Evolutionary conservation across 495 filamentous ascomycete genomes (phyloP).

Genomic region (Daldinia caldariorum): DNA sequence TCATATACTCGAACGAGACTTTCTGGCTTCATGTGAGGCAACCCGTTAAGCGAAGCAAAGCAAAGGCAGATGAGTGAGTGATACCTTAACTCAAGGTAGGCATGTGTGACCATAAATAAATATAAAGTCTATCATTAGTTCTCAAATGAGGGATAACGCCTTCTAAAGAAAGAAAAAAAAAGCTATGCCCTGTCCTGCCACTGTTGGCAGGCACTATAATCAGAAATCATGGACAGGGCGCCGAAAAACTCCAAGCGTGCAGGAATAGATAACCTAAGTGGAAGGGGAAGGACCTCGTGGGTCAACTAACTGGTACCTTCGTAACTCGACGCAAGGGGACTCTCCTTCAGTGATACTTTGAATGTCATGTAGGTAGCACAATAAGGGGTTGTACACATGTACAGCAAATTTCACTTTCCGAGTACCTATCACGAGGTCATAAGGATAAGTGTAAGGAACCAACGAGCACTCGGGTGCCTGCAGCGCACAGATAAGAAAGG

Average conservation of each 20-base stretch:
- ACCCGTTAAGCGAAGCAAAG: not conserved
- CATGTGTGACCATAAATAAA: no score
- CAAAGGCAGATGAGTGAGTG: not conserved
- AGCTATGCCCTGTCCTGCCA: not conserved
- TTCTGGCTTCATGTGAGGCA: constrained; percentile 2
- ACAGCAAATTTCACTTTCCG: constrained; percentile 7
- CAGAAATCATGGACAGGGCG: not conserved
- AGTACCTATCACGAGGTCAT: constrained; percentile 3
- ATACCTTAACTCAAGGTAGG: no score
- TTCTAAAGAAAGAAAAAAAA: not conserved
- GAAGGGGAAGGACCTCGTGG: not conserved
- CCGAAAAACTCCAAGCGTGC: not conserved
- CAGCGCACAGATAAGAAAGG: not conserved
- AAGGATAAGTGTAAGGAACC: not conserved
- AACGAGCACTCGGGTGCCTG: constrained; percentile 1
- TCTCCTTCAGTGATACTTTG: not conserved
- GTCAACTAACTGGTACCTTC: not conserved
- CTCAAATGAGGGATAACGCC: not conserved
- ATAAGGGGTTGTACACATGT: not conserved
- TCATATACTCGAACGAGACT: not conserved
- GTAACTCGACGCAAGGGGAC: constrained; percentile 4
- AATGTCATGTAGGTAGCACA: not conserved
- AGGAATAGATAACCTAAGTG: not conserved
- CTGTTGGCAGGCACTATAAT: not conserved
- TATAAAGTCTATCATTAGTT: no score